A percentile compares a stretch with the other conserved stretches of the same genome.
These are phyloP conservation scores for Pleurotus eryngii DNA, from an alignment of 768 basidiomycete species.

Conservation along the genomic window DNA sequence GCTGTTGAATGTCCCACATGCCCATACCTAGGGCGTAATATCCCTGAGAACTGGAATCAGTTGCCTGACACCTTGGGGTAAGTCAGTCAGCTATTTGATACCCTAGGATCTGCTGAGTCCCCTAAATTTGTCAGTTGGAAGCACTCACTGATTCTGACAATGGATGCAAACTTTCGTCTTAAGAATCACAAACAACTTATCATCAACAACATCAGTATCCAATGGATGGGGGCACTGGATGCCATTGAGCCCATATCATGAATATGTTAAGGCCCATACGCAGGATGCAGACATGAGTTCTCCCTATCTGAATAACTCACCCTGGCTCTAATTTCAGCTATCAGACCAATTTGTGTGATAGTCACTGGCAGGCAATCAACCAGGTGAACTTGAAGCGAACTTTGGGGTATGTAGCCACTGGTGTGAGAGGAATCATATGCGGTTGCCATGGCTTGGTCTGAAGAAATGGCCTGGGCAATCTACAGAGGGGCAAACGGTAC, in stretches of 20 bases:
- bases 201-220: slow-evolving; percentile 12
- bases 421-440: slow-evolving; percentile 10
- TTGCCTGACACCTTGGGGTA: background rate
- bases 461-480: slow-evolving; percentile 16
- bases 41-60: slow-evolving; percentile 9
- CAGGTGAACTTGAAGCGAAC: slow-evolving; percentile 6
- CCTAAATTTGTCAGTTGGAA: slow-evolving; percentile 20
- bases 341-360: slow-evolving; percentile 17
- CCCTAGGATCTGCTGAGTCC: background rate
- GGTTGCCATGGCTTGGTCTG: slow-evolving; percentile 16
- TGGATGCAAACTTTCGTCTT: slow-evolving; percentile 23
- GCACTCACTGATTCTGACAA: slow-evolving; percentile 20
- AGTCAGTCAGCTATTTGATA: background rate
- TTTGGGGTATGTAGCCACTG: slow-evolving; percentile 9
- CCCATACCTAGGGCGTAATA: slow-evolving; percentile 18
- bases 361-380: slow-evolving; percentile 14
- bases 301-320: background rate
- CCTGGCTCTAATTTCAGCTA: no score
- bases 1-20: slow-evolving; percentile 23
- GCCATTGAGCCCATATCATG: slow-evolving; percentile 5
- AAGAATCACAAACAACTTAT: slow-evolving; percentile 15
- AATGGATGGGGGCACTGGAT: slow-evolving; percentile 15
- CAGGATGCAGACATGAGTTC: slow-evolving; percentile 11
- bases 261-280: background rate
- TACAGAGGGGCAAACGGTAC: slow-evolving; percentile 29